Percentiles rank a stretch among this genome's conserved stretches.
phyloP scores from a whole-genome alignment of 140 eudicot species.

The Flaveria floridana region DNA sequence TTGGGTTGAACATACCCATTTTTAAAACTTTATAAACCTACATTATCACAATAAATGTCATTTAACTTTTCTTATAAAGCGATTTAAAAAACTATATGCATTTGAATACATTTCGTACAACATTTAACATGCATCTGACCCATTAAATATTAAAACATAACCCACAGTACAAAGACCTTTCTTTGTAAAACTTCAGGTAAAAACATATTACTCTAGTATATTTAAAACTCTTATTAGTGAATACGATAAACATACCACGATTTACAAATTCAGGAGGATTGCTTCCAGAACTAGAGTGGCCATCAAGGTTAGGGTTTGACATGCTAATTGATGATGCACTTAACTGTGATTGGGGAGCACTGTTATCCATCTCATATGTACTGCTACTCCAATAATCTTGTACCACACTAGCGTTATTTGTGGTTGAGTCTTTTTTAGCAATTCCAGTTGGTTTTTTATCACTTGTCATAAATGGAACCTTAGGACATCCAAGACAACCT shows the following conservation, averaged over 20 bases:
- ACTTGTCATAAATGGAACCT: conserved; percentile 55
- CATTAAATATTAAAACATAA: background rate
- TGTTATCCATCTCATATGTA: conserved; percentile 73
- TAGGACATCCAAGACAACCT: conserved; percentile 95
- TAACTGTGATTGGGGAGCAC: conserved; percentile 77
- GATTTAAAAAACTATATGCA: background rate
- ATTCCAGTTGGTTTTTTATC: conserved; percentile 60
- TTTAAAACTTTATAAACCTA: background rate
- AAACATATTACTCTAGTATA: background rate
- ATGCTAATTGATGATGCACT: conserved; percentile 80
- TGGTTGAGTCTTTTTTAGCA: conserved; percentile 32
- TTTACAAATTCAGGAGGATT: conserved; percentile 76
- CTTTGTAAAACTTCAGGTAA: background rate
- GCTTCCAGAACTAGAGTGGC: conserved; percentile 42
- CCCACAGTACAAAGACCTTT: background rate
- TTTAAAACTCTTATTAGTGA: background rate
- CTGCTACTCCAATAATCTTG: conserved; percentile 81
- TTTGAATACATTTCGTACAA: background rate
- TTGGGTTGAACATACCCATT: background rate
- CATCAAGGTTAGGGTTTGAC: conserved; percentile 55
- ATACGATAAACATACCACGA: conserved; percentile 50
- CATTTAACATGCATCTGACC: conserved; percentile 9
- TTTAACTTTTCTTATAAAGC: background rate
- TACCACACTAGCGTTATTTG: conserved; percentile 40
- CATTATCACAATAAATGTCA: background rate